A percentile compares a stretch with the other conserved stretches of the same genome.
phyloP scores from a whole-genome alignment of 2,329 filamentous ascomycete species.

The Allantophomopsis lycopodina region DNA sequence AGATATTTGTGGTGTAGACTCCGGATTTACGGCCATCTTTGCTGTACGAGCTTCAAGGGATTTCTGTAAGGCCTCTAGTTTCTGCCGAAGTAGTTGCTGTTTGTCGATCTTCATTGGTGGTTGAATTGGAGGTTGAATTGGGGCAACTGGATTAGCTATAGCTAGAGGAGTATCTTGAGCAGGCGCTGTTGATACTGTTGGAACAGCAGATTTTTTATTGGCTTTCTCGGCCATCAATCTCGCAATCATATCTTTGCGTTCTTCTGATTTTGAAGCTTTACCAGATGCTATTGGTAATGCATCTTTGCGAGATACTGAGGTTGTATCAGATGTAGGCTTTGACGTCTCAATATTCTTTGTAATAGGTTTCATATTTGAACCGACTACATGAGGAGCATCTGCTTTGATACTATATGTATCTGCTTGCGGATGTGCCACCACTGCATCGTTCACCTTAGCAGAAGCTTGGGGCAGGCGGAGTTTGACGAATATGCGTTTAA shows the following conservation, averaged over 20 bases:
- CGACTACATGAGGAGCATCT: not conserved
- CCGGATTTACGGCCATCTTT: conserved; percentile 9
- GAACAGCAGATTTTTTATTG: conserved; percentile 27
- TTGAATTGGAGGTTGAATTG: conserved; percentile 9
- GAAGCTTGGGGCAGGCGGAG: conserved; percentile 36
- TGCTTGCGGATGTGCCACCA: not conserved
- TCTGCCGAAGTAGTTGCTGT: conserved; percentile 59
- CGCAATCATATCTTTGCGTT: conserved; percentile 65
- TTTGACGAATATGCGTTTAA: conserved; percentile 54
- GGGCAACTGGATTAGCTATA: conserved; percentile 1
- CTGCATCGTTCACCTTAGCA: conserved; percentile 5
- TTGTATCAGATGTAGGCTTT: too few species aligned
- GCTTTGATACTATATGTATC: not conserved
- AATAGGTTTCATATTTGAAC: not conserved
- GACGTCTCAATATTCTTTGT: too few species aligned
- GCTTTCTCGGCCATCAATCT: conserved; percentile 62
- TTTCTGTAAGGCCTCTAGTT: conserved; percentile 62
- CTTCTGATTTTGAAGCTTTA: conserved; percentile 27
- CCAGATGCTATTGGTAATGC: not conserved
- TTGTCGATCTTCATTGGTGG: conserved; percentile 44
- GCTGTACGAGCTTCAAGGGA: conserved; percentile 30
- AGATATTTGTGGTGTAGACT: conserved; percentile 1
- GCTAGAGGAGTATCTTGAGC: conserved; percentile 2
- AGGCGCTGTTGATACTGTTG: conserved; percentile 1
- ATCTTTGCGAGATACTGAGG: not conserved